Evolutionary conservation across 495 filamentous ascomycete genomes (phyloP), one percentile per base, ranked within the genome.

Genomic region (Thermochaetoides thermophila): DNA sequence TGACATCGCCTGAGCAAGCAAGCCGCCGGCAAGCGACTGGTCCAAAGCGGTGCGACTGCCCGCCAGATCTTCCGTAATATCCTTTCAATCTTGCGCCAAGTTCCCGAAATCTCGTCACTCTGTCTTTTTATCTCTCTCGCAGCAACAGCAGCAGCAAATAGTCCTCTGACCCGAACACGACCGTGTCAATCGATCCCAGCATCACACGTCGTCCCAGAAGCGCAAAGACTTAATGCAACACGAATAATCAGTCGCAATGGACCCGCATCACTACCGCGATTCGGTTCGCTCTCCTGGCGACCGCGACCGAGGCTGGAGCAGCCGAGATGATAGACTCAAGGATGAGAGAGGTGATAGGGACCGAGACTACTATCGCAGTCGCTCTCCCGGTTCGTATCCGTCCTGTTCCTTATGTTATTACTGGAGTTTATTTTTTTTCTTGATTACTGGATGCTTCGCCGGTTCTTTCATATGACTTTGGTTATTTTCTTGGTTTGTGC

Each of bases 331-430:
- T 12, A 54, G 66, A 29, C 37, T 35, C 9, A 62, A 59, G 39
- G 66, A 72, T 9, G 68, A 70, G 9, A 43, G 61, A 40, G 48
- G 51, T 5, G 65, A 69, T 40, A 59, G n/a, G n/a, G n/a, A n/a
- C n/a, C n/a, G n/a, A n/a, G n/a, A 27, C 33, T 69, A 68, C 35
- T 71, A 71, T 42, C 69, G 66, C 32, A 60, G 59, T 34, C 57
- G 69, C 45, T 71, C 67, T 39, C 68, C 69, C 42, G 68, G 68
- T 71, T 52, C 49, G 66, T 67, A 27, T 45, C 38, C 31, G 20
- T n/a, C 30, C 38, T 32, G 30, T 27, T 42, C 25, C 33, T 39
- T 20, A 37, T 20, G 40, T 43, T 25, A 31, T 26, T n/a, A n/a
- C n/a, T n/a, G n/a, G n/a, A n/a, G n/a, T n/a, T n/a, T n/a, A n/a